Percentiles rank a stretch among this genome's conserved stretches.
Evolutionary conservation across 2,329 filamentous ascomycete species (phyloP).

Genomic region (Aspergillus japonicus): DNA sequence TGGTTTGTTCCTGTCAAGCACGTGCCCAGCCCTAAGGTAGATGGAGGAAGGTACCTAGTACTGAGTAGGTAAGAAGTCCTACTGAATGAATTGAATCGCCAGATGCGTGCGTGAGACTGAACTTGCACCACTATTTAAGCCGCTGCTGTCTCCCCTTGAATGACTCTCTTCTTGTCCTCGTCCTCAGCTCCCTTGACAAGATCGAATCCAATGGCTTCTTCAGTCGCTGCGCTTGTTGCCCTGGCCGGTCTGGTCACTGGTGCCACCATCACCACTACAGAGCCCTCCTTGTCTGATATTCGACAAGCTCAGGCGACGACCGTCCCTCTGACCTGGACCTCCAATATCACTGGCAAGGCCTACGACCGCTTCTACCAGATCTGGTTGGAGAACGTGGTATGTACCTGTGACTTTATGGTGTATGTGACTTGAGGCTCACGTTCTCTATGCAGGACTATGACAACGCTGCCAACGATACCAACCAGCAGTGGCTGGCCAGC

Average conservation of each 20-base stretch:
- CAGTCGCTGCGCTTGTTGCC: not conserved
- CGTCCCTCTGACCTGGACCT: conserved; percentile 5
- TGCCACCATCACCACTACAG: conserved; percentile 4
- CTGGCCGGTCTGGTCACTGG: conserved; percentile 2
- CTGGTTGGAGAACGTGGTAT: conserved; percentile 71
- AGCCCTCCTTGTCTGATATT: conserved; percentile 1
- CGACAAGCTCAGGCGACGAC: conserved; percentile 4
- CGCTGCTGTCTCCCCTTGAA: no score
- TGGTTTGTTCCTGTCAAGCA: no score
- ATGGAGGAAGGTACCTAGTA: no score
- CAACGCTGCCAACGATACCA: conserved; percentile 60
- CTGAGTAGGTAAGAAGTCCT: no score
- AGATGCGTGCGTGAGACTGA: no score
- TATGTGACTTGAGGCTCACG: not conserved
- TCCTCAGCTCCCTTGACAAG: no score
- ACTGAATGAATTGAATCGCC: no score
- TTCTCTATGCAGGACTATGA: conserved; percentile 50
- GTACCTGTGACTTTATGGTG: conserved; percentile 25
- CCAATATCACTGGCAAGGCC: conserved; percentile 13
- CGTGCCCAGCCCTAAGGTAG: no score
- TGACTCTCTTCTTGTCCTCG: no score
- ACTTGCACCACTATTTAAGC: no score
- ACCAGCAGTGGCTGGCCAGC: conserved; percentile 28
- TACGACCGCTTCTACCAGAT: conserved; percentile 66
- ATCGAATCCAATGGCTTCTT: not conserved